Conservation (phyloP, 768 basidiomycete species). For the Russula brevipes region DNA sequence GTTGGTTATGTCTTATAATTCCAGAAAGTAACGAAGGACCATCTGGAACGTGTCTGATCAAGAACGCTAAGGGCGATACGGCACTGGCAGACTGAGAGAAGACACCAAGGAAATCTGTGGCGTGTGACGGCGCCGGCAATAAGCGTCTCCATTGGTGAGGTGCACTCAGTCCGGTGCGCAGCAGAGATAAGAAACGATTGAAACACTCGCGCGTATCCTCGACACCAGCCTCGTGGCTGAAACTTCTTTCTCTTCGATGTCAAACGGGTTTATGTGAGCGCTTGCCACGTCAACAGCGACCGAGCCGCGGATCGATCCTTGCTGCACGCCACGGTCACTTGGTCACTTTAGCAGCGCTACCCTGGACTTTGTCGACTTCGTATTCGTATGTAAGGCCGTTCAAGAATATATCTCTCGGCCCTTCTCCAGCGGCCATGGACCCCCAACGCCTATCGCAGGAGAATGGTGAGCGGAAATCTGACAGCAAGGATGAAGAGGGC, state of each 20-base stretch:
- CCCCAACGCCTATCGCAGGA: background rate
- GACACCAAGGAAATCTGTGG: conserved; percentile 23
- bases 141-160: conserved; percentile 18
- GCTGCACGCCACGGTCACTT: no score
- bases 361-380: no score
- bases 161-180: conserved; percentile 27
- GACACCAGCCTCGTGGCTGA: background rate
- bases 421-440: background rate
- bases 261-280: background rate
- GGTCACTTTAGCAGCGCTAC: no score
- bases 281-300: background rate
- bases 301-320: no score
- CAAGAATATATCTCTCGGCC: background rate
- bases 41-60: conserved; percentile 3
- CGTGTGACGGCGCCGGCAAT: conserved; percentile 22
- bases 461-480: background rate
- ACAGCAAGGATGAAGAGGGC: background rate
- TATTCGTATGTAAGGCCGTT: background rate
- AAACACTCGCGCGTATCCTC: background rate
- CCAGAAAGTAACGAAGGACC: background rate
- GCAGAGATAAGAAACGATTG: conserved; percentile 1
- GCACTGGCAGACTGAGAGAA: background rate
- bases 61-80: background rate
- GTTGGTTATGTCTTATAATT: background rate
- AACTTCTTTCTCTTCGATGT: no score